These are phyloP conservation scores for Vishniacozyma victoriae DNA, from an alignment of 768 basidiomycete genomes.

Conservation along the genomic window DNA sequence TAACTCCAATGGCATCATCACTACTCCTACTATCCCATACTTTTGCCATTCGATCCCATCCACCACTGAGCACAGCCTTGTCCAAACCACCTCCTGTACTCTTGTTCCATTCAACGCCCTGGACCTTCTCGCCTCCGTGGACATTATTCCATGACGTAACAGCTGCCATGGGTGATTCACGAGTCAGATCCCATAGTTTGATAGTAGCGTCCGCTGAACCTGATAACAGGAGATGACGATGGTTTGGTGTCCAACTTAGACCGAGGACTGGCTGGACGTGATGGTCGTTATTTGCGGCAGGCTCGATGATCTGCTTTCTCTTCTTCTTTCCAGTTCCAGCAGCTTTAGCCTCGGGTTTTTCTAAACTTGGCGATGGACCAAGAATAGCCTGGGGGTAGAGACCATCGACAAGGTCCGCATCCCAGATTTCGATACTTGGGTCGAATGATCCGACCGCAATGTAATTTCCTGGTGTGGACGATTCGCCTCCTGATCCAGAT, in stretches of 20 bases:
- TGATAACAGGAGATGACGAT: conserved; percentile 84
- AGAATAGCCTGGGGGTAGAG: conserved; percentile 90
- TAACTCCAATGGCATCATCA: conserved; percentile 71
- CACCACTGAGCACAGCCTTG: conserved; percentile 82
- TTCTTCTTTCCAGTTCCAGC: conserved; percentile 93
- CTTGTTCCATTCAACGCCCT: conserved; percentile 92
- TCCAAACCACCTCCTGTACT: conserved; percentile 56
- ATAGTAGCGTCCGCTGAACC: conserved; percentile 92
- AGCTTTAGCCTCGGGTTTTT: conserved; percentile 41
- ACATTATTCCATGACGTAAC: conserved; percentile 67
- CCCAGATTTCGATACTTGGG: conserved; percentile 98
- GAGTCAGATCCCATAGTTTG: conserved; percentile 91
- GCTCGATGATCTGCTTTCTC: conserved; percentile 73
- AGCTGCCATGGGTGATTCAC: conserved; percentile 57
- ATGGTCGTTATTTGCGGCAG: conserved; percentile 58
- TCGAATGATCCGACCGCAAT: conserved; percentile 96
- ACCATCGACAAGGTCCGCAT: conserved; percentile 83
- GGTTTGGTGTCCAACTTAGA: conserved; percentile 83
- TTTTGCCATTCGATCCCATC: conserved; percentile 90
- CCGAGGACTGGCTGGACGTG: conserved; percentile 93
- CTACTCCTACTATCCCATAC: conserved; percentile 87
- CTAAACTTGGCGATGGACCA: conserved; percentile 60
- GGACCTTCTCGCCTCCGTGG: conserved; percentile 82
- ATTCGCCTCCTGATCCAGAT: conserved; percentile 20
- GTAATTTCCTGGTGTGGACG: conserved; percentile 65